Percentiles rank a stretch among this genome's conserved stretches.
phyloP scores from a whole-genome alignment of 495 filamentous ascomycete genomes.

The Emericellopsis terricola region DNA sequence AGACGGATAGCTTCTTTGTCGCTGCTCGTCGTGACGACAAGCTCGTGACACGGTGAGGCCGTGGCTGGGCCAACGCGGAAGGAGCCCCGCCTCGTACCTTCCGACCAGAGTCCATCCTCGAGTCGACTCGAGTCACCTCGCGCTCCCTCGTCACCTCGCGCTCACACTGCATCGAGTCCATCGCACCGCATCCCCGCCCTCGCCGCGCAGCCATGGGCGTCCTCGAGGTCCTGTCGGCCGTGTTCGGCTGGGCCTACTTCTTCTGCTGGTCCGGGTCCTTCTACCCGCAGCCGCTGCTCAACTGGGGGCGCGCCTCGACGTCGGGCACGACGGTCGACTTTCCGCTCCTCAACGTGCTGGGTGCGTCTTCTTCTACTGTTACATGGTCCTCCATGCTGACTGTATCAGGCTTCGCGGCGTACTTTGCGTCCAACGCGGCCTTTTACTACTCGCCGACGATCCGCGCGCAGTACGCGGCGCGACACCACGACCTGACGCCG shows the following conservation, averaged over 20 bases:
- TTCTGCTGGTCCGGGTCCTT: slow-evolving; percentile 76
- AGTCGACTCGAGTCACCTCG: no score
- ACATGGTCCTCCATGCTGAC: slow-evolving; percentile 22
- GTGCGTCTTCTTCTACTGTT: slow-evolving; percentile 23
- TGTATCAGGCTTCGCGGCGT: slow-evolving; percentile 50
- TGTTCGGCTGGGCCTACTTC: slow-evolving; percentile 43
- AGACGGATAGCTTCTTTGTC: no score
- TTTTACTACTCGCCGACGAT: slow-evolving; percentile 69
- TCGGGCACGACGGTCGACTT: slow-evolving; percentile 75
- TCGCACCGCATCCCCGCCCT: not conserved
- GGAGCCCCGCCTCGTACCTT: no score
- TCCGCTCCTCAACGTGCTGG: slow-evolving; percentile 62
- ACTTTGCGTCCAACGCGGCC: slow-evolving; percentile 49
- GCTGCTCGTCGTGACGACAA: no score
- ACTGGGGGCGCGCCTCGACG: slow-evolving; percentile 56
- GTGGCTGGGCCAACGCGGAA: no score
- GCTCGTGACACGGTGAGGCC: no score
- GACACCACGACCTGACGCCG: slow-evolving; percentile 52
- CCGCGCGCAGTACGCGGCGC: slow-evolving; percentile 64
- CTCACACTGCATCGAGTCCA: not conserved
- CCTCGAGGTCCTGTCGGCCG: slow-evolving; percentile 24
- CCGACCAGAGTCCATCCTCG: no score
- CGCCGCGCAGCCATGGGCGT: slow-evolving; percentile 10
- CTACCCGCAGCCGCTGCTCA: slow-evolving; percentile 75
- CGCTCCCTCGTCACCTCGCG: no score